These are phyloP conservation scores for Inonotus obliquus DNA, from an alignment of 1,284 basidiomycete species.

Conservation along the genomic window DNA sequence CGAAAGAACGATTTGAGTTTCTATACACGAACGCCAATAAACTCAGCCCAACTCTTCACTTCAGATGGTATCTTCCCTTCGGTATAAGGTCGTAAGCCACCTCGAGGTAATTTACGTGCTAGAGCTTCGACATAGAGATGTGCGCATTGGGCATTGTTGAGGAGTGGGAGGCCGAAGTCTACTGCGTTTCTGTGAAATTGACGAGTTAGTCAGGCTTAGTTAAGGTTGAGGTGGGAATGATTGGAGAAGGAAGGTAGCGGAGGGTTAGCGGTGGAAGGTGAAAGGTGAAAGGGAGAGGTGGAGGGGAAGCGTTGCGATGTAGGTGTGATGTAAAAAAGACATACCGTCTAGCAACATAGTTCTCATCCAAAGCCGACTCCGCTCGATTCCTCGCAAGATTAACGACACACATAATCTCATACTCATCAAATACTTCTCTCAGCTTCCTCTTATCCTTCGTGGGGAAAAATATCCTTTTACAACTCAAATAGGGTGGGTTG, in stretches of 20 bases:
- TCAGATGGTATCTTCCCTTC: slow-evolving; percentile 93
- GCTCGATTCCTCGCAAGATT: slow-evolving; percentile 88
- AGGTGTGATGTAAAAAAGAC: slow-evolving; percentile 23
- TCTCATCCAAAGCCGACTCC: slow-evolving; percentile 80
- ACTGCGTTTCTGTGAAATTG: slow-evolving; percentile 91
- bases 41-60: slow-evolving; percentile 89
- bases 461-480: slow-evolving; percentile 94
- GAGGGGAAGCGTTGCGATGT: too few relatives aligned
- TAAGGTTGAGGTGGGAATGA: slow-evolving; percentile 48
- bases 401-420: slow-evolving; percentile 93
- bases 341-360: slow-evolving; percentile 90
- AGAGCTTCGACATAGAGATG: slow-evolving; percentile 90
- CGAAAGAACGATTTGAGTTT: too few relatives aligned
- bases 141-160: slow-evolving; percentile 91
- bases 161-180: slow-evolving; percentile 84
- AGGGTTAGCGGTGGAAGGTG: neutral
- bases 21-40: slow-evolving; percentile 68
- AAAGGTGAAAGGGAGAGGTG: too few relatives aligned
- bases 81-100: slow-evolving; percentile 76
- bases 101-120: slow-evolving; percentile 82
- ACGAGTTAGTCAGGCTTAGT: slow-evolving; percentile 87
- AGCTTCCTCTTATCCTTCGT: slow-evolving; percentile 96
- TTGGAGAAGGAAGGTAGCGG: slow-evolving; percentile 40
- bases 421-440: slow-evolving; percentile 89
- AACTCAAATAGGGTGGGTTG: slow-evolving; percentile 70